Base-by-base conservation (phyloP, 192 early-diverging fungal species). In the Backusella psychrophila region DNA sequence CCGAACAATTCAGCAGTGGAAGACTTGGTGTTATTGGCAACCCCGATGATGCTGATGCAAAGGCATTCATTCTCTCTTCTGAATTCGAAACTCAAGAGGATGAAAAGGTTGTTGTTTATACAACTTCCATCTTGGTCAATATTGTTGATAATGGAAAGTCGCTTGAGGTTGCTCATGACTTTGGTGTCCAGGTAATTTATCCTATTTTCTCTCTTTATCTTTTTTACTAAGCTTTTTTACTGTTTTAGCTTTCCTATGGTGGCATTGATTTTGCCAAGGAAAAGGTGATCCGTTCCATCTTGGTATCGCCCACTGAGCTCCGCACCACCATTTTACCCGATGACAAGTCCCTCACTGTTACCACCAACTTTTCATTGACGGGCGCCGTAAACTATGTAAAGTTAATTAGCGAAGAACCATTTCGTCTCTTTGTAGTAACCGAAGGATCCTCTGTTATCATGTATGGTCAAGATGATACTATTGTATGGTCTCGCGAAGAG, bases 401-500 rank as follows among this genome's bases (percentile, higher is more conserved):
- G 41, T 75, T 69, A 31, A 74, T 72, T 71, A 65, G 44, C 46
- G 76, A 26, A 44, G 59, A 49, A 46, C 75, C 77, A 26, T 71
- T 75, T 15, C 87, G 85, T 38, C 74, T 89, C 33, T 82, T 89
- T 33, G 79, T 89, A 7, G 82, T 87, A n/a, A 91, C 90, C n/a
- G 72, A 76, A 34, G 89, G 90, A 71, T 91, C 90, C 29, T 92
- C 81, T 19, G 87, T 83, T 68, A 85, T 78, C 78, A 80, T 83
- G 69, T 91, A 83, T 83, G 78, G 84, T 77, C 76, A 73, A 79
- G 65, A 34, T 56, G 76, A 12, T 33, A 6, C 77, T 75, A 53
- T 80, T 78, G 44, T 89, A 23, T 99, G 97, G 97, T 84, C 88
- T n/a, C 89, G 95, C 41, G 92, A 96, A 65, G 97, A 99, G 81